Evolutionary conservation across 208 protist species (phyloP), one percentile per base, ranked within the genome.

Genomic region (Acanthamoeba lenticulata): DNA sequence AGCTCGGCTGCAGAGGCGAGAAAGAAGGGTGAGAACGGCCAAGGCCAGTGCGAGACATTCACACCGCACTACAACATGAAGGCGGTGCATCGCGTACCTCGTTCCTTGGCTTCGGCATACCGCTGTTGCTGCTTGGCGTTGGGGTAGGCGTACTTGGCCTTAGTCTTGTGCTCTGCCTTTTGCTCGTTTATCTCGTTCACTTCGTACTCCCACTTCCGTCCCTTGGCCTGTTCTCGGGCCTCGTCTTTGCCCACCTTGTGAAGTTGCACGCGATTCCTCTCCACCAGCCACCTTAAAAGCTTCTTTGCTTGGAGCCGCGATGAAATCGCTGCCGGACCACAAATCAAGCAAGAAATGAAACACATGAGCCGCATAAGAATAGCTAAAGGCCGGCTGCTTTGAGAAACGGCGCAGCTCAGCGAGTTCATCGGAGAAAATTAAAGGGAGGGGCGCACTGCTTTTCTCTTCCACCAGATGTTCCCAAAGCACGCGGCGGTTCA

Each of bases 261-360:
- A 17, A 90, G 17, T 29, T 90, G 81, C 81, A 90, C 81, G 13
- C 81, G 44, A n/a, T 90, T 62, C 81, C 40, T 90, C 81, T 90
- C 1, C 44, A 38, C n/a, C 81, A 90, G n/a, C 81, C 81, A 90
- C 52, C 52, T 9, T 29, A 90, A 36, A 36, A 90, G n/a, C 9
- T 67, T 15, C 52, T 90, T 90, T 9, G 81, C 81, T 7, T 52
- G 29, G 19, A 42, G 13, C 29, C 34, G 55, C 27, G 44, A 62
- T 17, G 9, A 11, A n/a, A 90, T 90, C 13, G 81, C 81, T 90
- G 52, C n/a, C 11, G 21, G n/a, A 74, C 9, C 9, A 5, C 34
- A 42, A 21, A 29, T 29, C 21, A 29, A 44, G 2, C 36, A 77
- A 77, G 2, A 7, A 34, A 77, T 1, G 21, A 1, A 13, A 2